These are phyloP conservation scores for Eucalyptus shirleyi DNA, from an alignment of 345 rosid genomes.

Conservation along the genomic window DNA sequence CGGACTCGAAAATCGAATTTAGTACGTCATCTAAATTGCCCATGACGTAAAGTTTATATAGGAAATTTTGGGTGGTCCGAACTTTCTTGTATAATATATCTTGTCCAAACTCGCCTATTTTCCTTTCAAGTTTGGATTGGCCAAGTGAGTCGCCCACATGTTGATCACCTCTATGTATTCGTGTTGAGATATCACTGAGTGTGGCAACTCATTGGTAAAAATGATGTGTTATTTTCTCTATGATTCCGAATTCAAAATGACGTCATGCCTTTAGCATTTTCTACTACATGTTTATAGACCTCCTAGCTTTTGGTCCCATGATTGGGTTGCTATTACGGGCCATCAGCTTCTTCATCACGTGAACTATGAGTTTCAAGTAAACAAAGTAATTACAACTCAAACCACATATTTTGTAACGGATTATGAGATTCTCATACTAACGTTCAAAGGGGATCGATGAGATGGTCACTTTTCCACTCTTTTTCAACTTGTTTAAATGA, in stretches of 20 bases:
- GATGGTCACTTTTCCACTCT: not conserved
- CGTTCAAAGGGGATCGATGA: not conserved
- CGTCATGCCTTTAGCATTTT: not conserved
- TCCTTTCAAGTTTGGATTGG: not conserved
- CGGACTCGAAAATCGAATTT: not conserved
- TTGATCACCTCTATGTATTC: not conserved
- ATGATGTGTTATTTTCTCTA: not conserved
- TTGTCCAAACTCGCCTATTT: not conserved
- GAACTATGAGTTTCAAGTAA: not conserved
- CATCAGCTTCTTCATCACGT: rapidly evolving
- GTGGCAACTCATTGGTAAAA: not conserved
- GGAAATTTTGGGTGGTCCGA: not conserved
- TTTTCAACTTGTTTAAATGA: not conserved
- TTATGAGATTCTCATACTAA: not conserved
- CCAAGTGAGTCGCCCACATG: not conserved
- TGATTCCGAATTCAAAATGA: not conserved
- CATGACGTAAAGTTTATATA: not conserved
- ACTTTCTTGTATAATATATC: not conserved
- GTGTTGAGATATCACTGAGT: not conserved
- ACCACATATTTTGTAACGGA: rapidly evolving
- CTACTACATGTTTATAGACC: not conserved
- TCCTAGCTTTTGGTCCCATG: not conserved
- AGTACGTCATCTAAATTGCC: too few relatives aligned
- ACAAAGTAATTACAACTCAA: rapidly evolving
- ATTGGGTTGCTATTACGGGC: not conserved